Conservation (phyloP, 176 grass and related monocot species). For the Aegilops umbellulata region DNA sequence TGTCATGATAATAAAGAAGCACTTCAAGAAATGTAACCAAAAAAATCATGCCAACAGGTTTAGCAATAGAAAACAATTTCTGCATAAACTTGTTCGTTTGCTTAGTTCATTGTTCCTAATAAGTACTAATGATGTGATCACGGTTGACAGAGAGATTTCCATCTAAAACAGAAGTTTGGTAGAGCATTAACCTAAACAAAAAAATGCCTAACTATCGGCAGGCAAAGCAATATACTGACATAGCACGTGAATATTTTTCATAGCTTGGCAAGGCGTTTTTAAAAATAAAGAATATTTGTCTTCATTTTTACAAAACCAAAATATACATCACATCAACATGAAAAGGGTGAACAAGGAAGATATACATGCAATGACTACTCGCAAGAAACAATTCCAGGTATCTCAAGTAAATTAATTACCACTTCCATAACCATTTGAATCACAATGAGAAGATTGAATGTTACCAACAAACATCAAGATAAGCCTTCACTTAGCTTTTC, state of each 20-base stretch:
- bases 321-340: background rate
- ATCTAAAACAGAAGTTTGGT: background rate
- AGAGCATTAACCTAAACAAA: background rate
- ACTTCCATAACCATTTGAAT: background rate
- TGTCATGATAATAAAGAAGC: background rate
- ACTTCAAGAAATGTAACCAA: background rate
- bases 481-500: background rate
- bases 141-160: background rate
- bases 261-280: background rate
- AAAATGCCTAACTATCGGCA: background rate
- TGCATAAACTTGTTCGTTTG: background rate
- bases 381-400: background rate
- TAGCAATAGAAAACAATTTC: background rate
- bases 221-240: background rate
- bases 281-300: background rate
- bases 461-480: constrained; percentile 6
- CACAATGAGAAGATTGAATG: background rate
- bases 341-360: background rate
- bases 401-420: no score
- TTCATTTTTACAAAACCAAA: background rate
- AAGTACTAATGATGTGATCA: background rate
- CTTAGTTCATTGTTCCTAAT: background rate
- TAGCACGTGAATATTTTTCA: background rate
- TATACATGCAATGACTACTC: background rate
- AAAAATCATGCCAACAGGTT: background rate